Evolutionary conservation across 2,329 filamentous ascomycete genomes (phyloP), one percentile per base, ranked within the genome.

Genomic region (Pyrenophora seminiperda): DNA sequence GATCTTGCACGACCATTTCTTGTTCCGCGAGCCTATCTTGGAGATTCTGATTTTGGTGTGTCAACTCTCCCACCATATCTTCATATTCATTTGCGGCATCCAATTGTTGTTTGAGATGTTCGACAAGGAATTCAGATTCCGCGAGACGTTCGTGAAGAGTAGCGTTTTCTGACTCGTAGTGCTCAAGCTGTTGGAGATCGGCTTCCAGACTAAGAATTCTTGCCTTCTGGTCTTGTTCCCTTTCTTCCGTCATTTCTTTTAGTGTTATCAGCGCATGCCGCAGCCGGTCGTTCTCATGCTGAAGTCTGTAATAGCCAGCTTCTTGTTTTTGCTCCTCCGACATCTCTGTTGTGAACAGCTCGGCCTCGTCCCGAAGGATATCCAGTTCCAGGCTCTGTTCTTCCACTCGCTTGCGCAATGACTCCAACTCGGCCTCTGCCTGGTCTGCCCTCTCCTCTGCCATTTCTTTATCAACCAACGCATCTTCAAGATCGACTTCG

Each of bases 21-120:
- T 97, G 82, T 67, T 96, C 88, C 54, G 91, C 88, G 34, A 97
- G 86, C 67, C 91, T 84, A 71, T 96, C 90, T 29, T 87, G 85
- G 68, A 96, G 86, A 56, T 82, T 83, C 78, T 94, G 87, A 66
- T 95, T 97, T 65, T 91, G 88, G 56, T 94, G 90, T 0, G 89
- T 91, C 31, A 99, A 81, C 56, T 95, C 89, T 72, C 96, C 92
- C 53, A 97, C 91, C 83, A 97, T 93, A 61, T 95, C 89, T 70
- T 97, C 94, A 10, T 91, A 90, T 4, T 90, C 90, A 7, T 94
- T 81, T 5, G 91, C 91, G 41, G 89, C 90, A 63, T 99, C 92
- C 2, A 99, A 83, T 72, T 97, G 94, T 69, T 96, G 89, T 41
- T 90, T 87, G 10, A 99, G 82, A 63, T 97, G 90, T 58, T 94